Evolutionary conservation across 257 asterid species (phyloP).

Genomic region (Ehretia macrophylla): DNA sequence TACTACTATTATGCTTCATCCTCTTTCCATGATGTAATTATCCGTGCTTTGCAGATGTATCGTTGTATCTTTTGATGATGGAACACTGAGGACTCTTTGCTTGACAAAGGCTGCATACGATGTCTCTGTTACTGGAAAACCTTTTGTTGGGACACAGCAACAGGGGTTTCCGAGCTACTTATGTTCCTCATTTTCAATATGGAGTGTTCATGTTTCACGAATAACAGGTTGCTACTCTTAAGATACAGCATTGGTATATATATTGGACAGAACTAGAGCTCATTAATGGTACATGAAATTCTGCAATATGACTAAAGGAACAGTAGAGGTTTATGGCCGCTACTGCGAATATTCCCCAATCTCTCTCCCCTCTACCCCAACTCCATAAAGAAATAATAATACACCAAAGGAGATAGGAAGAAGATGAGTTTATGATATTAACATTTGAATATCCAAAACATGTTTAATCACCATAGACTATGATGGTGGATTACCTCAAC

Average conservation of each 20-base stretch:
- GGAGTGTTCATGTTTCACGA: conserved; percentile 73
- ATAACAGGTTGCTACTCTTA: conserved; percentile 51
- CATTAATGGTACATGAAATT: background rate
- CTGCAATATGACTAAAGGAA: background rate
- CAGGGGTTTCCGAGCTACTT: conserved; percentile 53
- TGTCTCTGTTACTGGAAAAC: conserved; percentile 55
- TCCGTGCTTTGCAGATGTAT: conserved; percentile 51
- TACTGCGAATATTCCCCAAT: background rate
- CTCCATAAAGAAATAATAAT: too few species aligned
- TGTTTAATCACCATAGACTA: too few species aligned
- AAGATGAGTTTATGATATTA: too few species aligned
- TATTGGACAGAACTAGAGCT: background rate
- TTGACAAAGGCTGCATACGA: conserved; percentile 57
- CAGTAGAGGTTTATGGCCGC: background rate
- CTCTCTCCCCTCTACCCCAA: too few species aligned
- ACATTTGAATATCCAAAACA: too few species aligned
- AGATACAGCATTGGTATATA: background rate
- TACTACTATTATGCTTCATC: conserved; percentile 8
- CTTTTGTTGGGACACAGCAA: conserved; percentile 34
- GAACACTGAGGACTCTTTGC: conserved; percentile 65
- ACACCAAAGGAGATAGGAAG: too few species aligned
- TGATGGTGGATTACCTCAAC: too few species aligned
- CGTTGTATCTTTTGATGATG: conserved; percentile 68
- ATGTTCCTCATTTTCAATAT: conserved; percentile 65
- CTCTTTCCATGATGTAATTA: conserved; percentile 13